Conservation (phyloP, 768 basidiomycete species). For the Coprinellus aureogranulatus region DNA sequence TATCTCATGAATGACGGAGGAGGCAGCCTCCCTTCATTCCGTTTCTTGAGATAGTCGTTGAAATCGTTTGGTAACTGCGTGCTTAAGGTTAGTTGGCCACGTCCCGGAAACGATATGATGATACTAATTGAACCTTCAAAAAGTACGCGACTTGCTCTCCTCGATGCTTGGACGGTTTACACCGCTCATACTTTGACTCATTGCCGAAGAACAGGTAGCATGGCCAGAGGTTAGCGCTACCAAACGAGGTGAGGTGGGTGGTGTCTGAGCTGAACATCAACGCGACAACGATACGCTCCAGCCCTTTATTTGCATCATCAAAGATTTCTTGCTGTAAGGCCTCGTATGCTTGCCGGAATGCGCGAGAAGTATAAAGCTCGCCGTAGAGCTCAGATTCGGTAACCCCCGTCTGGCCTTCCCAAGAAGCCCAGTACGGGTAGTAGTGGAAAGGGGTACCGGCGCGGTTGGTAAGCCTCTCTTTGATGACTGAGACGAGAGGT, state of each 20-base stretch:
- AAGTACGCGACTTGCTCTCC: conserved; percentile 20
- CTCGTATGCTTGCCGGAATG: conserved; percentile 13
- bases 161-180: conserved; percentile 7
- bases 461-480: neutral
- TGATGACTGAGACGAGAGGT: neutral
- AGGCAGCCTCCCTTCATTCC: neutral
- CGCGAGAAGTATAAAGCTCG: conserved; percentile 18
- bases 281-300: conserved; percentile 19
- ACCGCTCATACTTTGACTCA: conserved; percentile 17
- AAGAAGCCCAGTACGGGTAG: neutral
- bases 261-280: conserved; percentile 26
- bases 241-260: conserved; percentile 16
- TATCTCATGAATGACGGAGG: neutral
- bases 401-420: neutral
- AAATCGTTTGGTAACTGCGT: neutral
- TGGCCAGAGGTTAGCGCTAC: conserved; percentile 16
- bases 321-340: neutral
- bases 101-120: no score
- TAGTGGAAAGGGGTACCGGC: neutral
- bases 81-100: no score
- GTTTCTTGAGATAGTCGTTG: neutral
- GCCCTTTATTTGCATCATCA: neutral
- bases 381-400: conserved; percentile 2
- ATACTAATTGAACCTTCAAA: neutral
- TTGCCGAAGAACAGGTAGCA: conserved; percentile 18